Base-by-base conservation (phyloP, 805 yeast species). In the Scheffersomyces coipomensis region DNA sequence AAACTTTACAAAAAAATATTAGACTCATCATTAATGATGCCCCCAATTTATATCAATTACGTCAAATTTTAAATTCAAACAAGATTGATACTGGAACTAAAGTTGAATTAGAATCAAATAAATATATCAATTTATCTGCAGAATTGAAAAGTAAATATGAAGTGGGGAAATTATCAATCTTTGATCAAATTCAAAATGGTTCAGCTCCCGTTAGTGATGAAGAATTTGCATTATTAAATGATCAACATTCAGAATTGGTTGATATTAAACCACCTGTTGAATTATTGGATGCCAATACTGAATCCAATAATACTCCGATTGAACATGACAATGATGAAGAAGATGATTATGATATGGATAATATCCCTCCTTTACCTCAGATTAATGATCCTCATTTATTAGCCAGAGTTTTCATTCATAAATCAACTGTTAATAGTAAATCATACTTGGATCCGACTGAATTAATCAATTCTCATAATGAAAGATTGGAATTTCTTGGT, bases 401-500 rank as follows among this genome's bases (percentile, higher is more conserved):
- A 45, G 79, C 81, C 5, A 74, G 85, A 37, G 96, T 88, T 0
- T 91, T 90, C 55, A 78, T 83, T 19, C 97, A 91, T 59, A 81
- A 82, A 48, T 89, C 97, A 0, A 67, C 78, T 3, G 74, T 83
- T 12, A 79, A 82, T 44, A 78, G 76, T 46, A 76, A 77, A 44
- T 58, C 76, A 4, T 78, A 77, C 47, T 58, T 83, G 34, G 66
- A 78, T n/a, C 77, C 73, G 35, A 59, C 64, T 3, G 91, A 84
- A 47, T 66, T 76, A 38, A 66, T 84, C 19, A 66, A 72, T 37
- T 66, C 81, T 2, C 90, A 88, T 51, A 87, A 91, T 58, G 97
- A 90, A 68, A 72, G 97, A 35, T 67, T 89, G 17, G 98, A 91
- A 64, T 91, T 88, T 55, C 66, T 88, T 32, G 98, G 98, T 12